phyloP scores from a whole-genome alignment of 2,329 filamentous ascomycete species.

The Fusarium anguioides region DNA sequence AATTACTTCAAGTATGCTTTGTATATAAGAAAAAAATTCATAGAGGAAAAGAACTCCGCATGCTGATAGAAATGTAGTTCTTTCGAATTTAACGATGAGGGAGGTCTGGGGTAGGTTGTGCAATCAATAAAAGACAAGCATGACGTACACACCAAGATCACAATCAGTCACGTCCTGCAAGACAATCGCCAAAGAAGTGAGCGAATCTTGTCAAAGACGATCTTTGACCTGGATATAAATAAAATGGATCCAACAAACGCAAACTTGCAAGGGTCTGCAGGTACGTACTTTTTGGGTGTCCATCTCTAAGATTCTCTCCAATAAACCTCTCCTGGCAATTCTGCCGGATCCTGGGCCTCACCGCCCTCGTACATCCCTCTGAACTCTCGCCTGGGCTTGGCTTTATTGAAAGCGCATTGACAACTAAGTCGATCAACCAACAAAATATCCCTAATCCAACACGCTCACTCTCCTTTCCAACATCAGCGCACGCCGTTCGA shows the following conservation, averaged over 20 bases:
- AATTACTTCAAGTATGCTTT: too few species aligned
- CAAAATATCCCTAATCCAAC: constrained; percentile 14
- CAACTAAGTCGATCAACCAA: constrained; percentile 21
- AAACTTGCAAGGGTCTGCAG: constrained; percentile 15
- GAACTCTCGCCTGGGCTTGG: constrained; percentile 20
- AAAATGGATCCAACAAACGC: constrained; percentile 25
- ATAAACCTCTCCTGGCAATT: constrained; percentile 25
- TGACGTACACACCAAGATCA: constrained; percentile 29
- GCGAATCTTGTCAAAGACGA: constrained; percentile 23
- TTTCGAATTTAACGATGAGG: too few species aligned
- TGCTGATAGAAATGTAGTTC: too few species aligned
- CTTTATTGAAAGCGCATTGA: constrained; percentile 16
- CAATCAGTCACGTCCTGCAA: neutral
- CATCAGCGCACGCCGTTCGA: neutral
- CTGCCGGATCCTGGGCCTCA: constrained; percentile 39
- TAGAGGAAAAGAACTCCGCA: too few species aligned
- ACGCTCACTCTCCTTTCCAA: constrained; percentile 1
- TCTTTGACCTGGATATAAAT: constrained; percentile 19
- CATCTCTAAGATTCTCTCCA: neutral
- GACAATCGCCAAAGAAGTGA: constrained; percentile 15
- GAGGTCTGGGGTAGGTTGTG: too few species aligned
- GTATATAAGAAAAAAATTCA: too few species aligned
- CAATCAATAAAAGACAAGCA: neutral
- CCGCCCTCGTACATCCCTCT: constrained; percentile 37
- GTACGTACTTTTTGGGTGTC: constrained; percentile 16